Base-by-base conservation (phyloP, 192 early-diverging fungal genomes). In the Pilaira anomala region DNA sequence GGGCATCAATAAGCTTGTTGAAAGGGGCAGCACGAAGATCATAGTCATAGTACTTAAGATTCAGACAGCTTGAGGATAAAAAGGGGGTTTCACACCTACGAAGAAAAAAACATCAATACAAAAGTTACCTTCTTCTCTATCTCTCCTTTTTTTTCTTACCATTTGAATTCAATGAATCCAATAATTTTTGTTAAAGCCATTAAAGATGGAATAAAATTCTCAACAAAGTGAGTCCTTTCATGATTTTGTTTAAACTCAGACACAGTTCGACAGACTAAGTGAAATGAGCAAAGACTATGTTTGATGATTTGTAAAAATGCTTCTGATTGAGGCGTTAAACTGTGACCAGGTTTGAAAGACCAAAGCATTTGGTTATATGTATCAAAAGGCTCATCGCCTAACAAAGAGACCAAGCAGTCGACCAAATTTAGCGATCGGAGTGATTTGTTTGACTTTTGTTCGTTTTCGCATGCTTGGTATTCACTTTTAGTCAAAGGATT, bases 81-180 rank as follows among this genome's bases (percentile, higher is more conserved):
- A 46, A 60, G 6, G 41, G 39, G 14, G 42, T 42, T 28, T 60
- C 58, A 48, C 58, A 60, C 58, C 58, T 57, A 57, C 26, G 33
- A 36, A 36, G 33, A 36, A 36, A 57, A 57, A 57, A 24, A 33
- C 18, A 54, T 54, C 29, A 28, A 54, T 54, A 51, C 14, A 51
- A 51, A 22, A 51, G 18, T 26, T 26, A 26, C 28, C 25, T 54
- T 54, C 25, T 54, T 54, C 29, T 54, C 29, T 54, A 33, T 54
- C 29, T 19, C 28, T 22, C 55, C 33, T 57, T 57, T 22, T 56
- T 33, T 41, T 24, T 57, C 39, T 42, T 33, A 57, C 36, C 19
- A 60, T 28, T 60, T 60, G 42, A 60, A 60, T 26, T 60, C 42
- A 6, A 60, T 4, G 40, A 60, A 42, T 42, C 42, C 42, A 45